Percentiles rank a stretch among this genome's conserved stretches.
These are phyloP conservation scores for Ligustrum vulgare DNA, from an alignment of 257 asterid genomes.

Conservation along the genomic window DNA sequence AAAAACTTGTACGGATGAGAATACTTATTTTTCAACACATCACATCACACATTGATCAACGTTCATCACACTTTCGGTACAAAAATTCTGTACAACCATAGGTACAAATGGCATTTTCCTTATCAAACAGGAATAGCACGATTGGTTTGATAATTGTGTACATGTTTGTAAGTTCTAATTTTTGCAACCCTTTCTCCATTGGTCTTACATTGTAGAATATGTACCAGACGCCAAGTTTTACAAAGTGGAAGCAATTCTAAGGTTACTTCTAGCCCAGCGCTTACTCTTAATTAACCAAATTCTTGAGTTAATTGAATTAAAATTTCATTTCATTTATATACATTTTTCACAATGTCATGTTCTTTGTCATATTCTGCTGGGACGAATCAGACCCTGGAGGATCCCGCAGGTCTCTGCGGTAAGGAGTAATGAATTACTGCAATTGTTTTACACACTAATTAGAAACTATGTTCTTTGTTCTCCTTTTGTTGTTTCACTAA, in stretches of 20 bases:
- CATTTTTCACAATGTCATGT: slow-evolving; percentile 1
- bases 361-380: slow-evolving; percentile 26
- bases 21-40: too few species aligned
- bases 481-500: neutral
- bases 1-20: too few species aligned
- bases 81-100: too few species aligned
- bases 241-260: slow-evolving; percentile 91
- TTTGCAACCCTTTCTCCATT: slow-evolving; percentile 22
- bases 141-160: neutral
- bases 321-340: neutral
- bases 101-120: too few species aligned
- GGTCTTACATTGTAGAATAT: slow-evolving; percentile 43
- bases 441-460: slow-evolving; percentile 1
- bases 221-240: slow-evolving; percentile 73
- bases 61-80: too few species aligned
- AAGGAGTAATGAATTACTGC: slow-evolving; percentile 30
- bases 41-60: too few species aligned
- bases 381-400: slow-evolving; percentile 81
- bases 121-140: too few species aligned
- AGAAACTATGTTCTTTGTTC: neutral
- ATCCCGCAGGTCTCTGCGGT: slow-evolving; percentile 91
- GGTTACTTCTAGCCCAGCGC: slow-evolving; percentile 35
- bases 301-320: neutral
- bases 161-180: neutral
- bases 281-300: neutral